Evolutionary conservation across 23 red algal species (phyloP).

Genomic region (Pyropia haitanensis): DNA sequence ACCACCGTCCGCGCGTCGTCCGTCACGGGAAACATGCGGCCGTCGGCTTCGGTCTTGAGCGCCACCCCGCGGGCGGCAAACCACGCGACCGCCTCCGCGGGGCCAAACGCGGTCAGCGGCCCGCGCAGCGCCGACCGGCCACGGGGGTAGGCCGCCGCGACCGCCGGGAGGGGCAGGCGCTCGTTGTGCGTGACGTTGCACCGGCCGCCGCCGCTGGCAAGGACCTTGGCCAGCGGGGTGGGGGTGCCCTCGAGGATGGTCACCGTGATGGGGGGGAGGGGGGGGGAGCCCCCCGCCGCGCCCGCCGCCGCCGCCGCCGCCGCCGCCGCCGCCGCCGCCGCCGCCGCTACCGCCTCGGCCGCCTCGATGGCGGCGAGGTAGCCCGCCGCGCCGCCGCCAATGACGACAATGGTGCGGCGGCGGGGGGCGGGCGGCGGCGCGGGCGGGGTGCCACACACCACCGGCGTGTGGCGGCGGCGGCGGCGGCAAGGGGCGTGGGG

Average conservation of each 20-base stretch:
- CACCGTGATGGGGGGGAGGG: not conserved
- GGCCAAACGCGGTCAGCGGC: constrained; percentile 45
- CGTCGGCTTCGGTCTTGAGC: constrained; percentile 61
- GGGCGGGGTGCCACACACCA: not conserved
- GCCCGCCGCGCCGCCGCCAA: constrained; percentile 87
- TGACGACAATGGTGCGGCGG: constrained; percentile 34
- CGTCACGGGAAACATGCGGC: constrained; percentile 83
- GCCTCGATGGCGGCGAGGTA: constrained; percentile 74
- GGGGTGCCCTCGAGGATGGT: constrained; percentile 61
- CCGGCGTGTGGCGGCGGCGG: no score
- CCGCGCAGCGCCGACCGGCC: constrained; percentile 43
- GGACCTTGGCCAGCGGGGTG: constrained; percentile 65
- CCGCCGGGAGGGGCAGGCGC: constrained; percentile 7
- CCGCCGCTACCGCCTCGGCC: not conserved
- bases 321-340: no score
- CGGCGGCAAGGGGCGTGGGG: no score
- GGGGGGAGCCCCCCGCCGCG: not conserved
- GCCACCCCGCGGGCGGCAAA: constrained; percentile 63
- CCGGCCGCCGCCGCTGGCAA: constrained; percentile 80
- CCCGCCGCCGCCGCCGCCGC: constrained; percentile 8
- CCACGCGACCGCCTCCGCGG: constrained; percentile 37
- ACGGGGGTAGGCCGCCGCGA: constrained; percentile 61
- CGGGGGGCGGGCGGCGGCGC: not conserved
- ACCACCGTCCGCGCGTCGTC: constrained; percentile 58
- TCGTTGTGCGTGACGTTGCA: constrained; percentile 75